A percentile compares a stretch with the other conserved stretches of the same genome.
These are phyloP conservation scores for Lipomyces mesembrius DNA, from an alignment of 805 yeast species.

Conservation along the genomic window DNA sequence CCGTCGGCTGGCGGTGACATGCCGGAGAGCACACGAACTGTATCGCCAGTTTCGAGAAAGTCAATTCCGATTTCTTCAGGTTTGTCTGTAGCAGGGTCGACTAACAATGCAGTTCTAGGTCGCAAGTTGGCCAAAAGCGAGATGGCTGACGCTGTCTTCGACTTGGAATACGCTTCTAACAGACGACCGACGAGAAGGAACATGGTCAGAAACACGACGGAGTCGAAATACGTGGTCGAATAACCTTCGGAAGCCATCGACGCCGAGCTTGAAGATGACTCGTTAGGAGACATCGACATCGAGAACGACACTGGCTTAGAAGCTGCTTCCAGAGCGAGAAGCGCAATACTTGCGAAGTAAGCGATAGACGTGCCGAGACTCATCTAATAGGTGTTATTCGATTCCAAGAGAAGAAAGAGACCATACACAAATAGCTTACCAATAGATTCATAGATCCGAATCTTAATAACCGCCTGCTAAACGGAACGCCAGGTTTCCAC, in stretches of 20 bases:
- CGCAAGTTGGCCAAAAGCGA: conserved; percentile 58
- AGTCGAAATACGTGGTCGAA: conserved; percentile 73
- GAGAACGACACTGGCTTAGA: conserved; percentile 26
- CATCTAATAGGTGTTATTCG: conserved; percentile 48
- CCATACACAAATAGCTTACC: conserved; percentile 8
- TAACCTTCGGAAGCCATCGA: conserved; percentile 48
- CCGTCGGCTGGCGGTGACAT: conserved; percentile 73
- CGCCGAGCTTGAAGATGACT: not conserved
- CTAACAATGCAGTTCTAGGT: conserved; percentile 54
- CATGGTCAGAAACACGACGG: conserved; percentile 75
- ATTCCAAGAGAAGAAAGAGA: not conserved
- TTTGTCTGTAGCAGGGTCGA: conserved; percentile 42
- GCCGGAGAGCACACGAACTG: conserved; percentile 53
- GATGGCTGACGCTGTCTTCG: conserved; percentile 69
- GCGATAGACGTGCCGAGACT: conserved; percentile 74
- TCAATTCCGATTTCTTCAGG: conserved; percentile 42
- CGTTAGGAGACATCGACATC: not conserved
- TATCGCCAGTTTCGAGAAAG: conserved; percentile 84
- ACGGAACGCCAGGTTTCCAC: conserved; percentile 61
- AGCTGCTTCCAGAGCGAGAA: conserved; percentile 55
- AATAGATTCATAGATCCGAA: conserved; percentile 81
- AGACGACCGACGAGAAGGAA: conserved; percentile 73
- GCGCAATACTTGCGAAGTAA: conserved; percentile 67
- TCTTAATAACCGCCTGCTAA: conserved; percentile 60
- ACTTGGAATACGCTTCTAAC: conserved; percentile 68